Conservation (phyloP, 2,329 filamentous ascomycete genomes). For the Aspergillus calidoustus region DNA sequence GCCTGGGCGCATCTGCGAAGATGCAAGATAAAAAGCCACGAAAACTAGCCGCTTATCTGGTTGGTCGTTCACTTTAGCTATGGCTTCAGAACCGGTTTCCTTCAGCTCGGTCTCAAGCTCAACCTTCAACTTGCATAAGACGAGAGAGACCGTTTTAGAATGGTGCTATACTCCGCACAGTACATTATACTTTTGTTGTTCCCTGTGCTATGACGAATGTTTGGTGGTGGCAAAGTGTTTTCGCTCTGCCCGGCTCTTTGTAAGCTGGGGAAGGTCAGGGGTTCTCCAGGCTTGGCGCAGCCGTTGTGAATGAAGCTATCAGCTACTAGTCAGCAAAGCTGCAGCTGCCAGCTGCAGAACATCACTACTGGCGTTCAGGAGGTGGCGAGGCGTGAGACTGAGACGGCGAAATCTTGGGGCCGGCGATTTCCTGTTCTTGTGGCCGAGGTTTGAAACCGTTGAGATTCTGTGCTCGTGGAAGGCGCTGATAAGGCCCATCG, state of each 20-base stretch:
- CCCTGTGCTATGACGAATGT: not conserved
- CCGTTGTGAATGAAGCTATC: constrained; percentile 4
- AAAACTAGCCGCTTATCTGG: not conserved
- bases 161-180: not conserved
- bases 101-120: not conserved
- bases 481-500: not conserved
- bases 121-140: not conserved
- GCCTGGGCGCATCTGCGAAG: not conserved
- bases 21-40: constrained; percentile 1
- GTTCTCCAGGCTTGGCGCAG: constrained; percentile 8
- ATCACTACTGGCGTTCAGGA: not conserved
- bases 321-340: constrained; percentile 3
- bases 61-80: not conserved
- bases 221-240: not conserved
- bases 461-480: not conserved
- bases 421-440: not conserved
- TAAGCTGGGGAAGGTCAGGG: not conserved
- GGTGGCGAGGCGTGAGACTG: not conserved
- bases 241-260: not conserved
- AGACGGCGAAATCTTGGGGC: not conserved
- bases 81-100: not conserved
- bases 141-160: not conserved
- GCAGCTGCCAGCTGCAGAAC: not conserved
- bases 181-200: not conserved
- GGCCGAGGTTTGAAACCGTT: not conserved